Base-by-base conservation (phyloP, 176 grass and related monocot genomes). In the Puccinellia tenuiflora region DNA sequence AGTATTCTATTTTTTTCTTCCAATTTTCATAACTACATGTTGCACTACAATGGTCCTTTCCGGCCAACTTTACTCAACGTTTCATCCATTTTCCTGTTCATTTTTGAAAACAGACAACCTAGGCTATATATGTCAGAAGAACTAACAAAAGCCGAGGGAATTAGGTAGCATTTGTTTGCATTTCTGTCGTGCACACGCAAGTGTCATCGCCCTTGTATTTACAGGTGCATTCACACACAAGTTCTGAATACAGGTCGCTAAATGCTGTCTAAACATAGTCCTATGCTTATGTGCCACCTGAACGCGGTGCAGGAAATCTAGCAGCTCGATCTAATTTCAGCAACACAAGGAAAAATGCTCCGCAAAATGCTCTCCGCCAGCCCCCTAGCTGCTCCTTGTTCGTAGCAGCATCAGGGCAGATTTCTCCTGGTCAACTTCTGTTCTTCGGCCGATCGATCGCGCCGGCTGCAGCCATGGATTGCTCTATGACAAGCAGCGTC, bases 401-500 rank as follows among this genome's bases (percentile, higher is more conserved):
- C 60, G 60, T 63, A 63, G 60, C 28, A 26, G 24, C 30, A 17
- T 63, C 60, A 63, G 5, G 16, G 28, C 60, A 8, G 10, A 63
- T 63, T 63, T 31, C 60, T 17, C 28, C 60, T 17, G 60, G 14
- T 31, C 28, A 17, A 7, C 13, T 30, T 30, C 13, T 62, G 28
- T 63, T 17, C 60, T 31, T 31, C 14, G 5, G 28, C 46, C 46
- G 46, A 46, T 63, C 28, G 26, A 26, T 17, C 28, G 5, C 28
- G 16, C 15, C 60, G 26, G 28, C 6, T 15, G 22, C 46, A 12
- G 47, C 65, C 18, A 88, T 90, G 88, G 69, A 86, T 75, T 92
- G 83, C 33, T 57, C 80, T 0, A 84, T 87, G 88, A 81, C 82
- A 9, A 88, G 79, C 83, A 81, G 75, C 83, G 61, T 86, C 14